phyloP scores from a whole-genome alignment of 2,329 filamentous ascomycete genomes.

The Aspergillus sp. region DNA sequence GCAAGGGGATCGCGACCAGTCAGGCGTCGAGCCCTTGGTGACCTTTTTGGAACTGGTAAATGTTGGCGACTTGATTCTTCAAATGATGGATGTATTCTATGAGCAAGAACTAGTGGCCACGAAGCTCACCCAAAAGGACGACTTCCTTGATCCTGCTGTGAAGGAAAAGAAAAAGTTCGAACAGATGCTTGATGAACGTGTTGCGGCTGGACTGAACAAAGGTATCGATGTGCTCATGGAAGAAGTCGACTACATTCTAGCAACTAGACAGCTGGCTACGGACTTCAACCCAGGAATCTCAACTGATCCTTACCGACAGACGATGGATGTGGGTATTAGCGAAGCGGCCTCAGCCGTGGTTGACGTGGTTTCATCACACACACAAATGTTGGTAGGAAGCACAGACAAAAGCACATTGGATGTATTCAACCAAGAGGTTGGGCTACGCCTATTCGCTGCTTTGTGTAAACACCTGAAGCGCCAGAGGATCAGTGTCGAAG shows the following conservation, averaged over 20 bases:
- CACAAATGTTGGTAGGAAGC: constrained; percentile 85
- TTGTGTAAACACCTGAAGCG: constrained; percentile 97
- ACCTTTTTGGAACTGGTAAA: constrained; percentile 97
- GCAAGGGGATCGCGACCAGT: constrained; percentile 55
- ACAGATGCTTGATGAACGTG: constrained; percentile 95
- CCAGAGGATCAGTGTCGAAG: constrained; percentile 83
- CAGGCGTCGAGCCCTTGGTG: constrained; percentile 82
- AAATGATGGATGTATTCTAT: constrained; percentile 99
- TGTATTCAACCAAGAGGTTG: constrained; percentile 97
- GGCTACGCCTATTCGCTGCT: constrained; percentile 82
- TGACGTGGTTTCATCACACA: constrained; percentile 81
- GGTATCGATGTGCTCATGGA: constrained; percentile 98
- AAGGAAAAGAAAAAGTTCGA: constrained; percentile 98
- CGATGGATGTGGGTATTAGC: constrained; percentile 60
- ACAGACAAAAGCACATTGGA: constrained; percentile 98
- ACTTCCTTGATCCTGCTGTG: constrained; percentile 86
- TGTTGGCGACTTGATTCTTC: constrained; percentile 93
- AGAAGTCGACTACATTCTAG: constrained; percentile 92
- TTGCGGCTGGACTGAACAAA: constrained; percentile 92
- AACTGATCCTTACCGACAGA: constrained; percentile 27
- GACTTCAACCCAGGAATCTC: constrained; percentile 75
- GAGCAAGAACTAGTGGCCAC: constrained; percentile 84
- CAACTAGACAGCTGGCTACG: constrained; percentile 75
- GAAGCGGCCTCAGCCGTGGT: constrained; percentile 75
- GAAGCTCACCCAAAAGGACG: constrained; percentile 82